These are phyloP conservation scores for Hypoxylon fuscum DNA, from an alignment of 495 filamentous ascomycete genomes.

Conservation along the genomic window DNA sequence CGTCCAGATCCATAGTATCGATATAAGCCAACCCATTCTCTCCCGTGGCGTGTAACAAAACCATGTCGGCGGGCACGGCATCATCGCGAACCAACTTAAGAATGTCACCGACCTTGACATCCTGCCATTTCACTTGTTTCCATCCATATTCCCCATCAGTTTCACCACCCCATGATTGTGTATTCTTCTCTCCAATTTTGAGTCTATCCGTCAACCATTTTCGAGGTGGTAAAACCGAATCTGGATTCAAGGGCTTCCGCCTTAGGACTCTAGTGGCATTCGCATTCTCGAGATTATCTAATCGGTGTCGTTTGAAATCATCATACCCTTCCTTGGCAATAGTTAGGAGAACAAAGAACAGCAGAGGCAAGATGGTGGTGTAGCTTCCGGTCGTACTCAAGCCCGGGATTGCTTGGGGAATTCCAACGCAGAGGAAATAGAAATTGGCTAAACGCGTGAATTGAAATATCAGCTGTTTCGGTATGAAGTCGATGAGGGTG, in stretches of 20 bases:
- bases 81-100: slow-evolving; percentile 80
- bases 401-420: slow-evolving; percentile 87
- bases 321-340: slow-evolving; percentile 94
- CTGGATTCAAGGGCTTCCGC: neutral
- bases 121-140: slow-evolving; percentile 76
- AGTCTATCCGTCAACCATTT: slow-evolving; percentile 31
- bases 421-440: slow-evolving; percentile 86
- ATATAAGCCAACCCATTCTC: slow-evolving; percentile 85
- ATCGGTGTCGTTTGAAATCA: slow-evolving; percentile 81
- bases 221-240: slow-evolving; percentile 8
- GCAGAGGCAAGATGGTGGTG: slow-evolving; percentile 83
- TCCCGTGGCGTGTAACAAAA: slow-evolving; percentile 76
- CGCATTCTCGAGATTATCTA: slow-evolving; percentile 89
- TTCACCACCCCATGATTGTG: slow-evolving; percentile 20
- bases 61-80: slow-evolving; percentile 80
- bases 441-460: slow-evolving; percentile 94
- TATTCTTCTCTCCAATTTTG: neutral
- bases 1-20: slow-evolving; percentile 96
- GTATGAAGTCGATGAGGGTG: slow-evolving; percentile 86
- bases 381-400: slow-evolving; percentile 90
- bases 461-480: slow-evolving; percentile 87
- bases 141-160: slow-evolving; percentile 56
- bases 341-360: slow-evolving; percentile 85
- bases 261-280: slow-evolving; percentile 67
- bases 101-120: slow-evolving; percentile 84